Percentiles rank a stretch among this genome's conserved stretches.
Conservation (phyloP, 805 yeast genomes). For the Yarrowia osloensis region DNA sequence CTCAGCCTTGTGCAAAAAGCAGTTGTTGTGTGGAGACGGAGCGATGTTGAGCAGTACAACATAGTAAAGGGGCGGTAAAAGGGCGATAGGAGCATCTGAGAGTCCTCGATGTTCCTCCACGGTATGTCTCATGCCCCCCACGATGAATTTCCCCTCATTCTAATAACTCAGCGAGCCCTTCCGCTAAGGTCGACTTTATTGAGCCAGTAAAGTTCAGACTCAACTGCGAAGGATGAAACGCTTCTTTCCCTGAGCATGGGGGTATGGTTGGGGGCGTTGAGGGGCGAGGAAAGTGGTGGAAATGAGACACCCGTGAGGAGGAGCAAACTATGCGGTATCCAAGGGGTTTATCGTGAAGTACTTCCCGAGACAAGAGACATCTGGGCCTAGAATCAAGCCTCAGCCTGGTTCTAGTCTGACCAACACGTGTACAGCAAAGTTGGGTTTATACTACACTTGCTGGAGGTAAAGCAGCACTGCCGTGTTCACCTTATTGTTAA, state of each 20-base stretch:
- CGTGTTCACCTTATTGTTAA: neutral
- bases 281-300: neutral
- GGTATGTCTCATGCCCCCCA: conserved; percentile 15
- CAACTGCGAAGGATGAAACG: neutral
- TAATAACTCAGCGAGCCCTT: conserved; percentile 1
- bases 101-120: neutral
- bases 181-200: neutral
- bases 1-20: neutral
- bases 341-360: too few species aligned
- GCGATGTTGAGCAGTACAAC: too few species aligned
- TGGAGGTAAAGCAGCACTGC: neutral
- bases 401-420: too few species aligned
- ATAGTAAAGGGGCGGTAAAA: too few species aligned
- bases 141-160: neutral
- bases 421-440: neutral
- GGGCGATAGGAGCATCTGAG: too few species aligned
- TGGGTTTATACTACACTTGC: conserved; percentile 8
- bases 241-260: conserved; percentile 5
- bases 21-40: too few species aligned
- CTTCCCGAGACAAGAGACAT: too few species aligned
- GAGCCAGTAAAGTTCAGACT: neutral
- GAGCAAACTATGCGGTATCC: neutral
- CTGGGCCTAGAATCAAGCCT: too few species aligned
- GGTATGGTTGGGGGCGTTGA: neutral
- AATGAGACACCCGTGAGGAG: neutral